Evolutionary conservation across 352 stramenopile genomes (phyloP).

Genomic region (Globisporangium acanthophoron): DNA sequence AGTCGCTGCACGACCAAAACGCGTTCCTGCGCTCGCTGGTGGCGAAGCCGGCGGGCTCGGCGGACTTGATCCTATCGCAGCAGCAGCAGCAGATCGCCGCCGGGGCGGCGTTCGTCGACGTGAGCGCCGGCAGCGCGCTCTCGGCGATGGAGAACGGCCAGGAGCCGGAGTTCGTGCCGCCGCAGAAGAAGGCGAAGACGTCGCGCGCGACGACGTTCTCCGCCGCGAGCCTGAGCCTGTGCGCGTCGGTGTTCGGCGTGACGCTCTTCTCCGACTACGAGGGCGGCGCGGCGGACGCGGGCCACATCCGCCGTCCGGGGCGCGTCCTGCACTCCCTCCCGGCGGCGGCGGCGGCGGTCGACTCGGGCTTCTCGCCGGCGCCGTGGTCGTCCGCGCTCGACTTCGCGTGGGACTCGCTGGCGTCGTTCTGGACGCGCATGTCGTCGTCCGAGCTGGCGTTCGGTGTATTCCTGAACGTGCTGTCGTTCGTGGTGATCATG

Average conservation of each 20-base stretch:
- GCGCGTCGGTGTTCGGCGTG: slow-evolving; percentile 73
- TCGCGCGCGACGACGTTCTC: slow-evolving; percentile 41
- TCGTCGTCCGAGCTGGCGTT: slow-evolving; percentile 60
- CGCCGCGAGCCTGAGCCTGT: slow-evolving; percentile 55
- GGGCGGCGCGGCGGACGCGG: slow-evolving; percentile 20
- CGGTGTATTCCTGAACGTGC: slow-evolving; percentile 62
- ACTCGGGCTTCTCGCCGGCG: slow-evolving; percentile 27
- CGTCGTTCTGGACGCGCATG: slow-evolving; percentile 41
- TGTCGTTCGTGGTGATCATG: slow-evolving; percentile 68
- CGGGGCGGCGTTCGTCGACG: slow-evolving; percentile 6
- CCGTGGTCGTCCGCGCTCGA: slow-evolving; percentile 27
- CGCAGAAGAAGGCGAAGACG: slow-evolving; percentile 30
- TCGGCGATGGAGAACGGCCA: slow-evolving; percentile 26
- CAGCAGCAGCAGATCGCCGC: slow-evolving; percentile 18
- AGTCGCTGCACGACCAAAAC: slow-evolving; percentile 75
- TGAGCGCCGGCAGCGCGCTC: slow-evolving; percentile 5
- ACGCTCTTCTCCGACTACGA: slow-evolving; percentile 63
- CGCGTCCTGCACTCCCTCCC: slow-evolving; percentile 62
- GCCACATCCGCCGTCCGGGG: slow-evolving; percentile 44
- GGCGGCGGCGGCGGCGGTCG: slow-evolving; percentile 4
- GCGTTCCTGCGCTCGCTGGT: slow-evolving; percentile 71
- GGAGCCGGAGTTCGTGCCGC: slow-evolving; percentile 15
- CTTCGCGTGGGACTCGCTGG: slow-evolving; percentile 24
- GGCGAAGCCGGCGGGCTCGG: slow-evolving; percentile 15
- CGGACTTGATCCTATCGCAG: slow-evolving; percentile 17